Evolutionary conservation across 768 basidiomycete genomes (phyloP), one percentile per base, ranked within the genome.

Genomic region (Xerocomellus amylosporus): DNA sequence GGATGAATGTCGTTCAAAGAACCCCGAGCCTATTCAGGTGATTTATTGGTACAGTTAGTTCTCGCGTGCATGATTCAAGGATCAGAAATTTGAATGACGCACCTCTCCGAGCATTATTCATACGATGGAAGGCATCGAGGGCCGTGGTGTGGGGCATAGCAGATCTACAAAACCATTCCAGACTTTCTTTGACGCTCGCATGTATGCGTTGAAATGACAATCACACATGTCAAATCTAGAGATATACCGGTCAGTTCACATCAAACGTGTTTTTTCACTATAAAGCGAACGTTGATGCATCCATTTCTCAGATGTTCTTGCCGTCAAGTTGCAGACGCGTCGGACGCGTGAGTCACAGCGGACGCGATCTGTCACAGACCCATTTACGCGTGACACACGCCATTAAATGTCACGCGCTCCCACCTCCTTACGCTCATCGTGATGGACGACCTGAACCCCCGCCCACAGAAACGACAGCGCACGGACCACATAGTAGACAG

Each of bases 401-500:
- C 19, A 44, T 46, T 38, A 6, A 7, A 9, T 50, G 56, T 60
- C 58, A 65, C 65, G 39, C 15, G 15, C 26, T 51, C 41, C 55
- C 48, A 43, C 40, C 14, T 42, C 15, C 30, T 37, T 49, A 30
- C 54, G 12, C 39, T 39, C 55, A 38, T 49, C 57, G 20, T 31
- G 48, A 72, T 71, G 69, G 55, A 59, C 48, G 63, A 58, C 58
- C 30, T 41, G 40, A 70, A 68, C 38, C 68, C 70, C 19, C 74
- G 75, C 24, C 72, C 74, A 19, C 61, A 58, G 24, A 75, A 76
- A 59, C 67, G 74, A 37, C 64, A 51, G 36, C 70, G 75, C 33
- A 65, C 49, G 39, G 60, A 58, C 5, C 20, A 48, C 12, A 33
- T 45, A 1, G 39, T 48, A 3, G 53, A 58, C 8, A 19, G 6